These are phyloP conservation scores for Apiotrichum gamsii DNA, from an alignment of 1,284 basidiomycete species.

Conservation along the genomic window DNA sequence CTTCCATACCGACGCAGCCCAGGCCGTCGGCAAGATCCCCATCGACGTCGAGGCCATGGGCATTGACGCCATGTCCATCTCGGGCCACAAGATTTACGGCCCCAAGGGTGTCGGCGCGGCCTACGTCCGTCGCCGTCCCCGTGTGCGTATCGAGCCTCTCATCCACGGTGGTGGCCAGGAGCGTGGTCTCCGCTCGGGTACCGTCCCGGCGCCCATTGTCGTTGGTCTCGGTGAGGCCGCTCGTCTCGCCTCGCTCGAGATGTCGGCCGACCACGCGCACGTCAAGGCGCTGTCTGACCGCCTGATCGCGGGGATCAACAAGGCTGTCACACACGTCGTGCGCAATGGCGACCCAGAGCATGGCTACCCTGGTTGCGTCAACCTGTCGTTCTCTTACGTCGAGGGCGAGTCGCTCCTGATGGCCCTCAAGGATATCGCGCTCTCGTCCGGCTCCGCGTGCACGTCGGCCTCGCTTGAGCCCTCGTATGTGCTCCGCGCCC, in stretches of 20 bases:
- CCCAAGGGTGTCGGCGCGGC: constrained; percentile 95
- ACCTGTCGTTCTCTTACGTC: constrained; percentile 93
- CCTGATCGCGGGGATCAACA: constrained; percentile 72
- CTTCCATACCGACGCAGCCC: constrained; percentile 97
- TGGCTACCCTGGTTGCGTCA: constrained; percentile 89
- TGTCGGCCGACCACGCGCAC: constrained; percentile 80
- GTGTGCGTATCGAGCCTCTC: constrained; percentile 91
- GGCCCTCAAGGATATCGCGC: constrained; percentile 97
- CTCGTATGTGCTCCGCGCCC: constrained; percentile 92
- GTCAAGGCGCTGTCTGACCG: constrained; percentile 73
- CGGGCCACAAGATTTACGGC: constrained; percentile 96
- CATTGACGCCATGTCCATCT: constrained; percentile 92
- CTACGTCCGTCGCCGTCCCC: constrained; percentile 86
- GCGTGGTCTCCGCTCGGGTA: constrained; percentile 88
- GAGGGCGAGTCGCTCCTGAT: constrained; percentile 96
- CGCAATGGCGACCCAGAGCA: constrained; percentile 78
- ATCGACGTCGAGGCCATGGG: constrained; percentile 93
- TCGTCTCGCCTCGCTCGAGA: constrained; percentile 82
- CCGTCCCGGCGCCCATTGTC: constrained; percentile 78
- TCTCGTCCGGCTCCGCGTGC: constrained; percentile 96
- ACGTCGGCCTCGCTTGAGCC: constrained; percentile 98
- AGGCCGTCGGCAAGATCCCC: constrained; percentile 86
- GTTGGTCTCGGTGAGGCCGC: constrained; percentile 96
- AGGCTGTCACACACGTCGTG: constrained; percentile 80
- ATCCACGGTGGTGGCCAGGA: constrained; percentile 97